phyloP scores from a whole-genome alignment of 2,329 filamentous ascomycete species.

The Amphichorda felina region DNA sequence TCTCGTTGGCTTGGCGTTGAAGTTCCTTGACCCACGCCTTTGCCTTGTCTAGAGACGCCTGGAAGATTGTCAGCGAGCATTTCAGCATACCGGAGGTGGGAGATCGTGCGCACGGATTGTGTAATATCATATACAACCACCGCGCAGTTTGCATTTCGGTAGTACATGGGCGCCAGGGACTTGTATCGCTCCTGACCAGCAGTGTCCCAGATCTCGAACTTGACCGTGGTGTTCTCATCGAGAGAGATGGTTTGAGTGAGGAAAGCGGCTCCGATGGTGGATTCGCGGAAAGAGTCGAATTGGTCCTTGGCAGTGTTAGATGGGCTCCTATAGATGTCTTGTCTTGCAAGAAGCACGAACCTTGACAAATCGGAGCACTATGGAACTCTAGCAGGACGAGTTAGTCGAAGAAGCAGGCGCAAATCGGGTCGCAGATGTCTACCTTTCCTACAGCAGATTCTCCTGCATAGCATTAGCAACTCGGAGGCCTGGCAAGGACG shows the following conservation, averaged over 20 bases:
- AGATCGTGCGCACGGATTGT: slow-evolving; percentile 64
- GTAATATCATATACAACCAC: slow-evolving; percentile 99
- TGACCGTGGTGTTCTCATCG: slow-evolving; percentile 95
- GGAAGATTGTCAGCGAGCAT: neutral
- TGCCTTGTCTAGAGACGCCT: slow-evolving; percentile 97
- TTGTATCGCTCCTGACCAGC: slow-evolving; percentile 98
- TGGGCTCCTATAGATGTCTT: no score
- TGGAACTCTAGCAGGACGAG: slow-evolving; percentile 59
- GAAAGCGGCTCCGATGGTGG: slow-evolving; percentile 96
- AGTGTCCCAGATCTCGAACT: slow-evolving; percentile 99
- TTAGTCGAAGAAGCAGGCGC: neutral
- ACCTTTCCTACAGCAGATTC: slow-evolving; percentile 99
- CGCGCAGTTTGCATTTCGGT: slow-evolving; percentile 97
- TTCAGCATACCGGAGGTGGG: neutral
- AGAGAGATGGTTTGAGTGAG: slow-evolving; percentile 97
- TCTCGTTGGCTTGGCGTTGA: slow-evolving; percentile 97
- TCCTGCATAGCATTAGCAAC: slow-evolving; percentile 38
- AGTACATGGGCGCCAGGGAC: slow-evolving; percentile 98
- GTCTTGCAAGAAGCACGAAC: slow-evolving; percentile 31
- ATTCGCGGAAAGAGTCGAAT: slow-evolving; percentile 96
- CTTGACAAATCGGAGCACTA: slow-evolving; percentile 97
- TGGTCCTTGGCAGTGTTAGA: slow-evolving; percentile 55
- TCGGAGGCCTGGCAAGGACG: neutral
- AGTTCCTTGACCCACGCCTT: slow-evolving; percentile 99
- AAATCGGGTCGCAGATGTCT: slow-evolving; percentile 11